Percentiles rank a stretch among this genome's conserved stretches.
Evolutionary conservation across 768 basidiomycete genomes (phyloP).

Genomic region (Calvatia gigantea): DNA sequence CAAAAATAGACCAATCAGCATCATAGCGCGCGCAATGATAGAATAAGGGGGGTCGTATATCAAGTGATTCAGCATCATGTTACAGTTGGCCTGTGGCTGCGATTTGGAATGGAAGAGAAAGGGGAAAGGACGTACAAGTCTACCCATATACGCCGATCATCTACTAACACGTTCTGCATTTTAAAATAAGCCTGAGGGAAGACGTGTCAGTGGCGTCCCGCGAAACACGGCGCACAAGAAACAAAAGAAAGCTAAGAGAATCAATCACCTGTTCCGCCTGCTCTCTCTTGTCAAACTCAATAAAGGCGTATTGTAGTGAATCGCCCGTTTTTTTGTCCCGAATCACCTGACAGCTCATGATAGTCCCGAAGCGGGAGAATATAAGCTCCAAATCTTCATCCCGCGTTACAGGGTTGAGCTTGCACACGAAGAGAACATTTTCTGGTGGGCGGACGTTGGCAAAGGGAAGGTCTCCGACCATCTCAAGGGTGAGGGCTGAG

Average conservation of each 20-base stretch:
- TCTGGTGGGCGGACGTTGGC: slow-evolving; percentile 97
- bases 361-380: slow-evolving; percentile 91
- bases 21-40: slow-evolving; percentile 4
- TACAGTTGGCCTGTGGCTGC: not conserved
- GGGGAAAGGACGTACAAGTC: slow-evolving; percentile 70
- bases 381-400: slow-evolving; percentile 98
- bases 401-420: slow-evolving; percentile 91
- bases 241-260: not conserved
- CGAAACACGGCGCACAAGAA: slow-evolving; percentile 1
- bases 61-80: not conserved
- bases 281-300: slow-evolving; percentile 93
- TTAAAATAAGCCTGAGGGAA: slow-evolving; percentile 89
- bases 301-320: slow-evolving; percentile 96
- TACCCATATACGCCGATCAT: slow-evolving; percentile 98
- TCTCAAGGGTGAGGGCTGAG: slow-evolving; percentile 94
- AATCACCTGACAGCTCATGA: slow-evolving; percentile 98
- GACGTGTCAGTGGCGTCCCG: not conserved
- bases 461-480: slow-evolving; percentile 99
- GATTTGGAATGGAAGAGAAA: not conserved
- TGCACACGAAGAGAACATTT: slow-evolving; percentile 98
- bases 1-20: slow-evolving; percentile 17
- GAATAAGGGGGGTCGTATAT: not conserved
- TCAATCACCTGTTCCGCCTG: slow-evolving; percentile 87
- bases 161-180: slow-evolving; percentile 98
- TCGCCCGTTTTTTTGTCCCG: slow-evolving; percentile 95